Base-by-base conservation (phyloP, 129 eudicot species). In the Scalesia atractyloides region DNA sequence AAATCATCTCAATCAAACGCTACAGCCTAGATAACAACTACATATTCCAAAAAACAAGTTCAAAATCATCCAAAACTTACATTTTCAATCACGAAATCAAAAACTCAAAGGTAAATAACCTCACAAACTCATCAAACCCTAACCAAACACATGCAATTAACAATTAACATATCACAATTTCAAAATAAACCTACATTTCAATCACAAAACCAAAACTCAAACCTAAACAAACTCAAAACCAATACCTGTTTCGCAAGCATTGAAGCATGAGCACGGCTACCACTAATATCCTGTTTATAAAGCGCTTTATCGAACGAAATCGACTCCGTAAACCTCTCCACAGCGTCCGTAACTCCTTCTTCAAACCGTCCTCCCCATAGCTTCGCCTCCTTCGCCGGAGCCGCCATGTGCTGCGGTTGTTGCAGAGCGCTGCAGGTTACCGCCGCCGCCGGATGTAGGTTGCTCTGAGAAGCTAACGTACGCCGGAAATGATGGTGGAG, bases 361-460 rank as follows among this genome's bases (percentile, higher is more conserved):
- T 95, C 97, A 54, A 95, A 95, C 57, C 99, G 72, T 15, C 97
- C 97, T 2, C 99, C 99, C 99, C 99, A 95, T 15, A 95, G 72
- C 84, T 95, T 95, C 0, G 88, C 79, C 74, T 91, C 99, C 61
- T 84, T 92, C 58, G 66, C 78, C 47, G 76, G 48, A 19, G 72
- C 73, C 20, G 72, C 33, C 77, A 75, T 68, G 49, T 62, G 81
- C 18, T 61, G 81, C n/a, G 73, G 79, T 33, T 71, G 79, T 8
- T 70, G 68, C 7, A 80, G 60, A 44, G 80, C 68, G 82, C 81
- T 65, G 62, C 79, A 68, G 59, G 76, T 39, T 26, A 78, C 77
- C 24, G 60, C 18, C 13, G 59, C 19, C 60, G 54, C 15, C 18
- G 46, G 44, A 16, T 10, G 34, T 4, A 13, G 47, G 4, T 48